Conservation (phyloP, 2,329 filamentous ascomycete genomes). For the Podosphaera fusca region DNA sequence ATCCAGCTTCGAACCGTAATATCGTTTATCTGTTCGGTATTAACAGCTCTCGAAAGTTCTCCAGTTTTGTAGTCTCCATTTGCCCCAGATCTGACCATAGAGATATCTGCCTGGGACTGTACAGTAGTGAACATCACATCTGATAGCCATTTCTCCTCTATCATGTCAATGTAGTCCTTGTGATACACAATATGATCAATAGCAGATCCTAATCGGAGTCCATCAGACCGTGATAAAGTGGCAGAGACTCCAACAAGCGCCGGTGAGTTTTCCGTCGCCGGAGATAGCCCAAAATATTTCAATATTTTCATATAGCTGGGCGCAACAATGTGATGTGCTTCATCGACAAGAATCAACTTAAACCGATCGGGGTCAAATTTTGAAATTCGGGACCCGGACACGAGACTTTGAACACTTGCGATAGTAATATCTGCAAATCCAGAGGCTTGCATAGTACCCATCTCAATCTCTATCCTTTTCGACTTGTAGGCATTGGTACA, state of each 20-base stretch:
- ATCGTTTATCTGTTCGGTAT: slow-evolving; percentile 59
- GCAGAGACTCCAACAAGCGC: slow-evolving; percentile 79
- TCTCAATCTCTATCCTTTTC: slow-evolving; percentile 72
- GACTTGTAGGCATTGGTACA: slow-evolving; percentile 60
- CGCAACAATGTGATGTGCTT: slow-evolving; percentile 90
- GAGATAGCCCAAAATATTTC: slow-evolving; percentile 51
- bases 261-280: slow-evolving; percentile 27
- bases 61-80: slow-evolving; percentile 60
- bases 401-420: slow-evolving; percentile 70
- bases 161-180: slow-evolving; percentile 61
- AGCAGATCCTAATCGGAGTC: slow-evolving; percentile 54
- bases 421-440: slow-evolving; percentile 80
- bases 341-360: slow-evolving; percentile 84
- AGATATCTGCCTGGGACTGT: slow-evolving; percentile 57
- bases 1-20: slow-evolving; percentile 74
- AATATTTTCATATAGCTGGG: slow-evolving; percentile 53
- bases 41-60: slow-evolving; percentile 63
- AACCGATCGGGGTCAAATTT: slow-evolving; percentile 65
- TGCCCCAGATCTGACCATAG: slow-evolving; percentile 35
- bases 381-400: slow-evolving; percentile 47
- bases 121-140: slow-evolving; percentile 91
- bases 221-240: slow-evolving; percentile 56
- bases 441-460: slow-evolving; percentile 55
- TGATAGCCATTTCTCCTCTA: slow-evolving; percentile 76
- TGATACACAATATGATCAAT: slow-evolving; percentile 96